These are phyloP conservation scores for Blastocystis sp. DNA, from an alignment of 352 stramenopile genomes.

Conservation along the genomic window DNA sequence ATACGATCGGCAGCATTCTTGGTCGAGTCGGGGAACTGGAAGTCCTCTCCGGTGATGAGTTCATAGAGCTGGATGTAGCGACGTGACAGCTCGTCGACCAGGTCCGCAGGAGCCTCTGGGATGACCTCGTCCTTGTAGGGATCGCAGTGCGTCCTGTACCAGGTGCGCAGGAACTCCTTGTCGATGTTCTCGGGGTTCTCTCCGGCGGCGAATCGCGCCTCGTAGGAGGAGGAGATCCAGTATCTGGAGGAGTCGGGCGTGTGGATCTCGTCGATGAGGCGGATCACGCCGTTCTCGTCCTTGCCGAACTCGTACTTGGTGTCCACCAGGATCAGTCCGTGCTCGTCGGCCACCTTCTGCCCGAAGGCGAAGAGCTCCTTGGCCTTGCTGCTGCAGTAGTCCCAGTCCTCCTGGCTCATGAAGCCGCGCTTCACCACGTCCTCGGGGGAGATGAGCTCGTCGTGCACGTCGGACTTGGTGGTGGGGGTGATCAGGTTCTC, in stretches of 20 bases:
- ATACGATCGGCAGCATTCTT: slow-evolving; percentile 32
- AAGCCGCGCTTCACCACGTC: slow-evolving; percentile 84
- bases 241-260: slow-evolving; percentile 92
- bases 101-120: slow-evolving; percentile 85
- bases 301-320: slow-evolving; percentile 90
- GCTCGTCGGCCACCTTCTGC: slow-evolving; percentile 78
- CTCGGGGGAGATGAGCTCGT: slow-evolving; percentile 88
- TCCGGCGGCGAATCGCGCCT: slow-evolving; percentile 67
- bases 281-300: slow-evolving; percentile 80
- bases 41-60: slow-evolving; percentile 90
- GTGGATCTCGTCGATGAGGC: slow-evolving; percentile 96
- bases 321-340: slow-evolving; percentile 94
- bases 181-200: slow-evolving; percentile 96
- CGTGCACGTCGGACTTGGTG: slow-evolving; percentile 94
- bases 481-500: slow-evolving; percentile 90
- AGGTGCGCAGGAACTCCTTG: slow-evolving; percentile 97
- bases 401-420: slow-evolving; percentile 92
- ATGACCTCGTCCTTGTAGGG: slow-evolving; percentile 90
- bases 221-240: slow-evolving; percentile 73
- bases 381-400: slow-evolving; percentile 83
- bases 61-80: slow-evolving; percentile 97
- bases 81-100: slow-evolving; percentile 87
- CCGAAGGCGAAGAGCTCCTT: slow-evolving; percentile 85
- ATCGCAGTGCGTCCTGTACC: slow-evolving; percentile 94
- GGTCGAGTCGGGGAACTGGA: slow-evolving; percentile 71